Conservation (phyloP, 306 rosid species). For the Dalbergia cultrata region DNA sequence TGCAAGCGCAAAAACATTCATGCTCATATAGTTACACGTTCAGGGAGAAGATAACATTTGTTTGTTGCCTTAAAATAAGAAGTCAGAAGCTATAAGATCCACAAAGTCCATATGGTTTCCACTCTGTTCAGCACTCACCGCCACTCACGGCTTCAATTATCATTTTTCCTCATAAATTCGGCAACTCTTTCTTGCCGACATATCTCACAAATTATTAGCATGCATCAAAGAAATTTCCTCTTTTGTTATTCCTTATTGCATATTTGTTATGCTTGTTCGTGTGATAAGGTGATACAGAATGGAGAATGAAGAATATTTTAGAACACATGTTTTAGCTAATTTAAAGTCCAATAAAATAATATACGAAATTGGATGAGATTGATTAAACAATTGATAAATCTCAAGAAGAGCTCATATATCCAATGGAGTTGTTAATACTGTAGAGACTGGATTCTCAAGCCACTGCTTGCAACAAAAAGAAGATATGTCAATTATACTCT, state of each 20-base stretch:
- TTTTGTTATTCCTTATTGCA: background rate
- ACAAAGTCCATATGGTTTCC: conserved; percentile 40
- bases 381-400: too few relatives aligned
- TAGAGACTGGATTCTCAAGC: too few relatives aligned
- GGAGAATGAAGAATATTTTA: too few relatives aligned
- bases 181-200: background rate
- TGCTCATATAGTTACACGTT: conserved; percentile 24
- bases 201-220: conserved; percentile 23
- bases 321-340: too few relatives aligned
- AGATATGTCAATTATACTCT: too few relatives aligned
- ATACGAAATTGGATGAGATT: too few relatives aligned
- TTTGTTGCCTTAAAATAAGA: conserved; percentile 21
- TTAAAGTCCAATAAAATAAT: too few relatives aligned
- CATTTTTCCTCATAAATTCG: background rate
- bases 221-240: background rate
- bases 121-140: conserved; percentile 33
- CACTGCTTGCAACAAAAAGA: too few relatives aligned
- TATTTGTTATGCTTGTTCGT: too few relatives aligned
- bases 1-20: background rate
- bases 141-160: conserved; percentile 52
- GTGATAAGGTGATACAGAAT: too few relatives aligned
- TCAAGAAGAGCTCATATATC: too few relatives aligned
- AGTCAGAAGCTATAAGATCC: background rate
- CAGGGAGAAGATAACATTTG: background rate
- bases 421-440: too few relatives aligned